Evolutionary conservation across 2,329 filamentous ascomycete species (phyloP).

Genomic region (Trichoderma lentiforme): DNA sequence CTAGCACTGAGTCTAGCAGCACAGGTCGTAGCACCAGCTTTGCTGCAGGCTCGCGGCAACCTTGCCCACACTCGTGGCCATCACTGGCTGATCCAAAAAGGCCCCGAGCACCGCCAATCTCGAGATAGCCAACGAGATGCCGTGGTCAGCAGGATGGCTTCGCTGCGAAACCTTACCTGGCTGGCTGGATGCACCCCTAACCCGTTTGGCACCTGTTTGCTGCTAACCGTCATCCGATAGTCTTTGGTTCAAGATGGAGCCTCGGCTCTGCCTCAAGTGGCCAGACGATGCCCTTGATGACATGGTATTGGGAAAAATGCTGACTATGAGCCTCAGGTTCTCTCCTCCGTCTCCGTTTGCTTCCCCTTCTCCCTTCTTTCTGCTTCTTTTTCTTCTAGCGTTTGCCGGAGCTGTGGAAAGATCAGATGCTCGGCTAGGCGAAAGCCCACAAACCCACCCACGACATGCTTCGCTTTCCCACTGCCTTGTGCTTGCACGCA

Average conservation of each 20-base stretch:
- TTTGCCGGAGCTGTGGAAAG: neutral
- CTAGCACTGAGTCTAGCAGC: neutral
- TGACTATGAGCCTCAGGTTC: neutral
- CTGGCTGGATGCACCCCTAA: neutral
- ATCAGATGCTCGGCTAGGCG: conserved; percentile 1
- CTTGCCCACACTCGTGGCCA: neutral
- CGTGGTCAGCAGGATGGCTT: conserved; percentile 6
- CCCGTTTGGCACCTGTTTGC: neutral
- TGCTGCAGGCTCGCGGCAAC: conserved; percentile 8
- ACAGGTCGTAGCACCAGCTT: neutral
- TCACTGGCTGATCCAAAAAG: neutral
- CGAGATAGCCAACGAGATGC: neutral
- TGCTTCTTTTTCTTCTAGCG: neutral
- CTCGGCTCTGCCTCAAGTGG: neutral
- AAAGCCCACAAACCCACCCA: neutral
- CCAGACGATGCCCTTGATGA: neutral
- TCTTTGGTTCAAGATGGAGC: neutral
- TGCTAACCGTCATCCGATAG: neutral
- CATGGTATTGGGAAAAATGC: neutral
- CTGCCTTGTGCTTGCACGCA: neutral
- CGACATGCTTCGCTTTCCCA: neutral
- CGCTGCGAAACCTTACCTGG: neutral
- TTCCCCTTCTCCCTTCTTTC: neutral
- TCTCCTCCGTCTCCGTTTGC: neutral
- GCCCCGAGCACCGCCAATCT: neutral